Conservation (phyloP, 2,329 filamentous ascomycete genomes). For the Plectosphaerella sp. region DNA sequence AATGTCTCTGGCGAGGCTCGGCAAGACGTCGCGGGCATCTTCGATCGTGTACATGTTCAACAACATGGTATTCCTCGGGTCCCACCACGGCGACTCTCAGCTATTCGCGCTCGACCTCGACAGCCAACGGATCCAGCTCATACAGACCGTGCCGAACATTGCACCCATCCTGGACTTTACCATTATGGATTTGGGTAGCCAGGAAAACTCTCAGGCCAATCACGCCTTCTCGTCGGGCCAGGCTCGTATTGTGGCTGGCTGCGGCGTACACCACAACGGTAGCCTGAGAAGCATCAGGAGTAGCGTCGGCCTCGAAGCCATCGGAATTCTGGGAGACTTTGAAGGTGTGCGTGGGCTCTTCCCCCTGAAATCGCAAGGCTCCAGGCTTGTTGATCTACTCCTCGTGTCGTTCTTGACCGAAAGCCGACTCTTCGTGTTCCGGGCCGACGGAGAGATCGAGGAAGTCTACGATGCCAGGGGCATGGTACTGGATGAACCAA, state of each 20-base stretch:
- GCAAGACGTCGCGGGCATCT: slow-evolving; percentile 67
- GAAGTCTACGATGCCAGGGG: slow-evolving; percentile 76
- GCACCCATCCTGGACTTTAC: slow-evolving; percentile 90
- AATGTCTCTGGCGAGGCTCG: slow-evolving; percentile 66
- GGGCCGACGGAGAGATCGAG: slow-evolving; percentile 71
- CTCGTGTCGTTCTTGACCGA: slow-evolving; percentile 79
- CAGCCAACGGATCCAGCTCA: slow-evolving; percentile 48
- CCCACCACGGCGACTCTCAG: slow-evolving; percentile 89
- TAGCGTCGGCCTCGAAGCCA: slow-evolving; percentile 85
- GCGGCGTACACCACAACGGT: slow-evolving; percentile 84
- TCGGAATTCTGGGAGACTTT: slow-evolving; percentile 78
- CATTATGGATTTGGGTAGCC: slow-evolving; percentile 92
- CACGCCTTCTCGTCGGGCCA: slow-evolving; percentile 95
- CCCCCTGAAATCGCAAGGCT: slow-evolving; percentile 51
- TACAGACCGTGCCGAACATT: slow-evolving; percentile 79
- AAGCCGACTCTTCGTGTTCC: slow-evolving; percentile 78
- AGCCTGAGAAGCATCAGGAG: slow-evolving; percentile 86
- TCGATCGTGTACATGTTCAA: slow-evolving; percentile 73
- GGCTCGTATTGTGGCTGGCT: slow-evolving; percentile 87
- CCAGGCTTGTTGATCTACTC: slow-evolving; percentile 60
- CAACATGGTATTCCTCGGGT: slow-evolving; percentile 77
- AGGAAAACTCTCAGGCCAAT: slow-evolving; percentile 66
- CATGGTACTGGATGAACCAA: slow-evolving; percentile 64
- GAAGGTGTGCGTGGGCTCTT: slow-evolving; percentile 70
- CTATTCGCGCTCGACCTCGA: slow-evolving; percentile 57